Conservation (phyloP, 768 basidiomycete genomes). For the Pulveroboletus sp. region DNA sequence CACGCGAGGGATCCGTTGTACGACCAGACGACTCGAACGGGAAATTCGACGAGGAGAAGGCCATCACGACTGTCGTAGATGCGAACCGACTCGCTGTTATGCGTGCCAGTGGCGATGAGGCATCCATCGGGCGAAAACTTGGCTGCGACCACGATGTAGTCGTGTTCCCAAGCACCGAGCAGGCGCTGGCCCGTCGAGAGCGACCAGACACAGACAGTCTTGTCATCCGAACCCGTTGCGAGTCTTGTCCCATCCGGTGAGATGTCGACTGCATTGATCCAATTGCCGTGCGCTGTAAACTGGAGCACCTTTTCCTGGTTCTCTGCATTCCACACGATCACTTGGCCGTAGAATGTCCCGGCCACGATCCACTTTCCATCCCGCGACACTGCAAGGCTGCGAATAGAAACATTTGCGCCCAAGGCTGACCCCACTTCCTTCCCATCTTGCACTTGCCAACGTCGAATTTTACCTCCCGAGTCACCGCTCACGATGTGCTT, state of each 20-base stretch:
- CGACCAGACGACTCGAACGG: neutral
- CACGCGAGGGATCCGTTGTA: neutral
- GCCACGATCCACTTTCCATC: neutral
- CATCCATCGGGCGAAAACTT: constrained; percentile 9
- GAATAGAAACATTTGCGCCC: neutral
- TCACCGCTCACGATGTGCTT: neutral
- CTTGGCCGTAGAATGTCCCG: too few relatives aligned
- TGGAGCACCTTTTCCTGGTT: neutral
- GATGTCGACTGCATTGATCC: neutral
- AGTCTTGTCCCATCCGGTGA: constrained; percentile 5
- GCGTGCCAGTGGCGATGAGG: neutral
- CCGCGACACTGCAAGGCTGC: neutral
- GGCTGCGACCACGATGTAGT: neutral
- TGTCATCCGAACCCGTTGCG: neutral
- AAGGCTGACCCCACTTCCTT: neutral
- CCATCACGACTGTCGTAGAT: constrained; percentile 1
- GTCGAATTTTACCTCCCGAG: neutral
- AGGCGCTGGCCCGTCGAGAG: neutral
- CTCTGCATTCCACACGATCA: neutral
- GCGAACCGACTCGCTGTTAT: neutral
- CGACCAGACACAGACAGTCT: constrained; percentile 5
- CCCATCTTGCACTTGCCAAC: neutral
- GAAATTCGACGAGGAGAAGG: neutral
- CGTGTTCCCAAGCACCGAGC: neutral
- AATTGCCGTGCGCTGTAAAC: neutral